phyloP scores from a whole-genome alignment of 2,329 filamentous ascomycete genomes.

The Moelleriella libera region DNA sequence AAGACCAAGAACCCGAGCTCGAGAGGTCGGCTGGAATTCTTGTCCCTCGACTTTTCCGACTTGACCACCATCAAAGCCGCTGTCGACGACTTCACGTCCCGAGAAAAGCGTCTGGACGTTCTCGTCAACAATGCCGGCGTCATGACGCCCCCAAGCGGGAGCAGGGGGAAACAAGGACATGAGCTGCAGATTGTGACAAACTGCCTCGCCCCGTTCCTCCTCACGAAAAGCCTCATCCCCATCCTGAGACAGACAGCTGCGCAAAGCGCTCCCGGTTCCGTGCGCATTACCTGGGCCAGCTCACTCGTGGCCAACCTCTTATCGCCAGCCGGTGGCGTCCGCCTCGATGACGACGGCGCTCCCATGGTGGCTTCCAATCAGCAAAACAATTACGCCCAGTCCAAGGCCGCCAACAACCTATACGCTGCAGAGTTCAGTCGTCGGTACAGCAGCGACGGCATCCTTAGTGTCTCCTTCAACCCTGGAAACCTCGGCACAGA shows the following conservation, averaged over 20 bases:
- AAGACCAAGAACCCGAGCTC: slow-evolving; percentile 18
- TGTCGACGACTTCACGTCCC: slow-evolving; percentile 15
- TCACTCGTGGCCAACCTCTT: not conserved
- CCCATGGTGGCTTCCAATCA: not conserved
- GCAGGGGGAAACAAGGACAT: slow-evolving; percentile 24
- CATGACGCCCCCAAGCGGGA: slow-evolving; percentile 24
- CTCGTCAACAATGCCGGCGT: slow-evolving; percentile 32
- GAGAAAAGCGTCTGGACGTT: slow-evolving; percentile 19
- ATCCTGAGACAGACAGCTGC: slow-evolving; percentile 2
- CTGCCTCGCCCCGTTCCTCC: slow-evolving; percentile 3
- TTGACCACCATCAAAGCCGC: slow-evolving; percentile 19
- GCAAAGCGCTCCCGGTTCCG: slow-evolving; percentile 1
- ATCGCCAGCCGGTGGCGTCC: slow-evolving; percentile 2
- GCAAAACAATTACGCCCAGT: slow-evolving; percentile 7
- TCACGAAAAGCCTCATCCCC: slow-evolving; percentile 2
- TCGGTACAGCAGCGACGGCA: slow-evolving; percentile 12
- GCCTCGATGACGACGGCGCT: slow-evolving; percentile 8
- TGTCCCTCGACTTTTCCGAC: slow-evolving; percentile 30
- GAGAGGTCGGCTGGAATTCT: slow-evolving; percentile 24
- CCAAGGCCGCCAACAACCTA: slow-evolving; percentile 17
- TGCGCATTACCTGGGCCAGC: slow-evolving; percentile 4
- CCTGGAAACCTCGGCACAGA: slow-evolving; percentile 25
- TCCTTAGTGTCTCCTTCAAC: slow-evolving; percentile 19
- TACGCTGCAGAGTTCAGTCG: slow-evolving; percentile 16
- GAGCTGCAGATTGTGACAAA: slow-evolving; percentile 18